phyloP scores from a whole-genome alignment of 495 filamentous ascomycete genomes.

The Aspergillus diversus region DNA sequence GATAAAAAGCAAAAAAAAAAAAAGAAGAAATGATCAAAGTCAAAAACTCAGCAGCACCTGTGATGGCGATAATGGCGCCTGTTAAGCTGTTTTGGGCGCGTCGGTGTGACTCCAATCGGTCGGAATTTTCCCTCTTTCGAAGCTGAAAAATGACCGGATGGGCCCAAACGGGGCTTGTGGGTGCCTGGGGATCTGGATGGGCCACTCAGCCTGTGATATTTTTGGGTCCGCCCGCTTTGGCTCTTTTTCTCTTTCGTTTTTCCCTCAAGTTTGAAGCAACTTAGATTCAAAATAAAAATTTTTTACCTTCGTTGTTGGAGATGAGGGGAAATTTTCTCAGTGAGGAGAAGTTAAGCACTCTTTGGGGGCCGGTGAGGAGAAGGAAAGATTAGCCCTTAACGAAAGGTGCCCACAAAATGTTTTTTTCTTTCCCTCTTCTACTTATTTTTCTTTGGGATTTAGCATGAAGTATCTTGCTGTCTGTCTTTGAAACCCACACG shows the following conservation, averaged over 20 bases:
- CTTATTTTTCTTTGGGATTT: too few species aligned
- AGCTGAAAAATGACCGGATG: slow-evolving; percentile 6
- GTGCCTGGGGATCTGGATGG: slow-evolving; percentile 14
- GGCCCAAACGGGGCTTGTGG: slow-evolving; percentile 11
- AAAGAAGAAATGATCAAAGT: slow-evolving; percentile 11
- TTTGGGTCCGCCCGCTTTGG: slow-evolving; percentile 6
- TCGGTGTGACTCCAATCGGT: slow-evolving; percentile 38
- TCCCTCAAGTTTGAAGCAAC: not conserved
- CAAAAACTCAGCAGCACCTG: slow-evolving; percentile 20
- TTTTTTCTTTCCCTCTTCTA: too few species aligned
- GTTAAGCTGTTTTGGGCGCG: slow-evolving; percentile 48
- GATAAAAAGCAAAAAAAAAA: slow-evolving; percentile 21
- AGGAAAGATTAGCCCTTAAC: not conserved
- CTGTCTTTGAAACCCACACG: too few species aligned
- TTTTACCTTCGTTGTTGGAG: not conserved
- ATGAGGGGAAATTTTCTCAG: slow-evolving; percentile 23
- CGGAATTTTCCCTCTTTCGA: slow-evolving; percentile 23
- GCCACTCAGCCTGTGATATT: slow-evolving; percentile 8
- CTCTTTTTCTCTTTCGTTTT: not conserved
- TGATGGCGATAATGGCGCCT: slow-evolving; percentile 20
- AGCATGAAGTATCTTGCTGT: too few species aligned
- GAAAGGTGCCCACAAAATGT: not conserved
- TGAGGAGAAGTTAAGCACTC: slow-evolving; percentile 40
- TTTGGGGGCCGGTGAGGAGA: not conserved
- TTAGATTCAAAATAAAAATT: not conserved